Percentiles rank a stretch among this genome's conserved stretches.
Conservation (phyloP, 2,329 filamentous ascomycete species). For the Colletotrichum liaoningense region DNA sequence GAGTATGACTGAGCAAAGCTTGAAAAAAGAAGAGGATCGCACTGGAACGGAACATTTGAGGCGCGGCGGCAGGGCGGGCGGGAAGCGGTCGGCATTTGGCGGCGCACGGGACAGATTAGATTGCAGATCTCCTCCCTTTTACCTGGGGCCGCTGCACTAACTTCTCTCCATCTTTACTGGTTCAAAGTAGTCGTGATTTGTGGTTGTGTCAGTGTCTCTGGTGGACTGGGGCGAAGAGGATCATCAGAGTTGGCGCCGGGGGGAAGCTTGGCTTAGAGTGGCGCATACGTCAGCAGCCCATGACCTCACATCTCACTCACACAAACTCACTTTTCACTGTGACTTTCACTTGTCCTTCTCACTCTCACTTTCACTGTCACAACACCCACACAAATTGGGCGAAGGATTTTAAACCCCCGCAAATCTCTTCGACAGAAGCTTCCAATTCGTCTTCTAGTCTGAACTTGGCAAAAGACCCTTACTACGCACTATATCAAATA, state of each 20-base stretch:
- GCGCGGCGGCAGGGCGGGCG: not conserved
- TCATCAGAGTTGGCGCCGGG: conserved; percentile 7
- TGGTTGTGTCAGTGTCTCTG: too few relatives aligned
- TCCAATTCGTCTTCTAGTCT: not conserved
- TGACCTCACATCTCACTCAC: conserved; percentile 10
- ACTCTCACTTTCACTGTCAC: too few relatives aligned
- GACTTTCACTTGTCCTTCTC: too few relatives aligned
- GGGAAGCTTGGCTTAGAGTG: not conserved
- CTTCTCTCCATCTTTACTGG: too few relatives aligned
- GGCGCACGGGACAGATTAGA: not conserved
- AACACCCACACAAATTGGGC: too few relatives aligned
- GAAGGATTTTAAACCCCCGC: not conserved
- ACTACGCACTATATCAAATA: too few relatives aligned
- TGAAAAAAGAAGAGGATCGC: too few relatives aligned
- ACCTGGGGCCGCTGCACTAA: not conserved
- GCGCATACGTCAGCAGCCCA: conserved; percentile 1
- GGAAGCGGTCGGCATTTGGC: conserved; percentile 16
- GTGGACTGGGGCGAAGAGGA: not conserved
- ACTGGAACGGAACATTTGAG: not conserved
- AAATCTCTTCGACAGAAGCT: not conserved
- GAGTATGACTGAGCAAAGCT: not conserved
- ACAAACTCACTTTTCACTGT: too few relatives aligned
- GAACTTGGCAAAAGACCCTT: not conserved
- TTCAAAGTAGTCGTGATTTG: too few relatives aligned
- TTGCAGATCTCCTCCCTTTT: conserved; percentile 9